phyloP scores from a whole-genome alignment of 257 asterid species.

The Scutellaria galericulata region DNA sequence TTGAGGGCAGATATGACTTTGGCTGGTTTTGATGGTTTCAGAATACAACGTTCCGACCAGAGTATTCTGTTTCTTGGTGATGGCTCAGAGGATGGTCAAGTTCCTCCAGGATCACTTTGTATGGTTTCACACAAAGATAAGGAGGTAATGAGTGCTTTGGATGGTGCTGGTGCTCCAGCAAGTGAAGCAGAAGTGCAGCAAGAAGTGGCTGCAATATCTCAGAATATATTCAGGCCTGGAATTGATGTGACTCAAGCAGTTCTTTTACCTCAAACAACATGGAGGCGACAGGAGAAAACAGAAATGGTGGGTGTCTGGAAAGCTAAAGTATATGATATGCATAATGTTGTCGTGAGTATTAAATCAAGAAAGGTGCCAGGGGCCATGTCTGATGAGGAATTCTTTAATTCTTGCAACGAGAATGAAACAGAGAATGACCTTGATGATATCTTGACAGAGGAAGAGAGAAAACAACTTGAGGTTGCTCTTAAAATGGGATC shows the following conservation, averaged over 20 bases:
- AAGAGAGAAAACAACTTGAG: constrained; percentile 90
- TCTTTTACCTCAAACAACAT: constrained; percentile 84
- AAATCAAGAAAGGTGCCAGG: constrained; percentile 96
- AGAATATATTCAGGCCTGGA: constrained; percentile 93
- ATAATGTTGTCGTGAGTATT: constrained; percentile 89
- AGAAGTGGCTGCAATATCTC: constrained; percentile 92
- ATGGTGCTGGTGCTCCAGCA: constrained; percentile 92
- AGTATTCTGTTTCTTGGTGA: constrained; percentile 93
- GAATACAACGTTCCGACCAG: constrained; percentile 93
- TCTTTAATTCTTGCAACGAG: constrained; percentile 69
- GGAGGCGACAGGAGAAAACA: constrained; percentile 86
- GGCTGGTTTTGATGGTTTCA: constrained; percentile 96
- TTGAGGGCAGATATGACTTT: constrained; percentile 96
- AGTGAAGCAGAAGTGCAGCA: constrained; percentile 83
- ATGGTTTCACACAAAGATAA: constrained; percentile 88
- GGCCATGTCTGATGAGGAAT: constrained; percentile 91
- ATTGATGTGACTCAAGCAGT: constrained; percentile 94
- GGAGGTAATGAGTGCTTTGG: constrained; percentile 94
- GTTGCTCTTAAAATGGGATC: constrained; percentile 80
- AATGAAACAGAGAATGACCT: constrained; percentile 80
- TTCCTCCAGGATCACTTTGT: constrained; percentile 83
- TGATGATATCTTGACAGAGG: constrained; percentile 83
- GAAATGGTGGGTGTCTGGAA: constrained; percentile 91
- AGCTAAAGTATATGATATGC: constrained; percentile 96
- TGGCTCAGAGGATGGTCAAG: constrained; percentile 92